A percentile compares a stretch with the other conserved stretches of the same genome.
phyloP scores from a whole-genome alignment of 164 flowering plant genomes.

The Annona squamosa region DNA sequence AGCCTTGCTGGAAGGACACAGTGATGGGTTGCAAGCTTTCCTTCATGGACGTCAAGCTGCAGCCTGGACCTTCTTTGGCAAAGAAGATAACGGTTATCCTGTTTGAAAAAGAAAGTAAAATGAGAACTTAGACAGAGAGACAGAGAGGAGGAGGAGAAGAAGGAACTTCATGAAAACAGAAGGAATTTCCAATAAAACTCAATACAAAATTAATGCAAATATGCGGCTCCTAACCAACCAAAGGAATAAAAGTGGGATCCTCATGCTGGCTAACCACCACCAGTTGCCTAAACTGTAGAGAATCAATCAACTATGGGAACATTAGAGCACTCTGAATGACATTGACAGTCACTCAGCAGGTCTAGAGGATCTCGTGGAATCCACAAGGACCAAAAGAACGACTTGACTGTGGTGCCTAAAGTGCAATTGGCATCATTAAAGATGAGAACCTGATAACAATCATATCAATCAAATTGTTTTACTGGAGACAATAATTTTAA shows the following conservation, averaged over 20 bases:
- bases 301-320: background rate
- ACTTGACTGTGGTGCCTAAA: background rate
- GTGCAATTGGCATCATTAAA: background rate
- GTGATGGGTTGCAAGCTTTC: conserved; percentile 59
- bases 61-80: conserved; percentile 86
- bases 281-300: background rate
- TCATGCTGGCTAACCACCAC: background rate
- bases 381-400: background rate
- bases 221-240: background rate
- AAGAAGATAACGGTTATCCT: conserved; percentile 82
- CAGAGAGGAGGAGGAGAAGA: background rate
- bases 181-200: background rate
- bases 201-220: background rate
- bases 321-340: background rate
- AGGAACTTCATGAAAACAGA: background rate
- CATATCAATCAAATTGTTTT: too few species aligned
- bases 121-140: background rate
- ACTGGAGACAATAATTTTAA: too few species aligned
- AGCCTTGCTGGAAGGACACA: conserved; percentile 63
- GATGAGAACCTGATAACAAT: background rate
- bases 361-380: background rate
- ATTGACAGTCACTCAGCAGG: background rate
- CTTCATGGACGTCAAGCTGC: conserved; percentile 57
- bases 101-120: conserved; percentile 18
- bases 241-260: background rate